These are phyloP conservation scores for Domatiomyces globalis DNA, from an alignment of 2,329 filamentous ascomycete species.

Conservation along the genomic window DNA sequence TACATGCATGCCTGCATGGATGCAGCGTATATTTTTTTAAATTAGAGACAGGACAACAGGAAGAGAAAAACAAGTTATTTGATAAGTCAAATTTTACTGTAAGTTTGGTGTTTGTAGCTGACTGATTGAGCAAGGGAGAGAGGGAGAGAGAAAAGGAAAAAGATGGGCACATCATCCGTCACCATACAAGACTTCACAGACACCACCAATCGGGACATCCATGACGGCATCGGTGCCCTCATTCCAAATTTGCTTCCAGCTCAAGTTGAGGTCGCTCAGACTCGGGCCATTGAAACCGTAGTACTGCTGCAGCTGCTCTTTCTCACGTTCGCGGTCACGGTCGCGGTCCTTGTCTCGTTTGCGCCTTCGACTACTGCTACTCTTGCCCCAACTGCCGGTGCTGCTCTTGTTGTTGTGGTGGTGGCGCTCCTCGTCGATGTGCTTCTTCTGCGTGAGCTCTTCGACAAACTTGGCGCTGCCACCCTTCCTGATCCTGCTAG, in stretches of 20 bases:
- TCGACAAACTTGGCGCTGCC: conserved; percentile 24
- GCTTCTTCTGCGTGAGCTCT: conserved; percentile 13
- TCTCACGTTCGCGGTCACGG: conserved; percentile 6
- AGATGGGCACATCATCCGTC: conserved; percentile 27
- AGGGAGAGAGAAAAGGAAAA: too few species aligned
- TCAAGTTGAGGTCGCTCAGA: conserved; percentile 23
- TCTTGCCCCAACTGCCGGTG: background rate
- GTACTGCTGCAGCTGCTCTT: conserved; percentile 8
- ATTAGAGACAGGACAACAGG: too few species aligned
- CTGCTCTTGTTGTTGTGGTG: background rate
- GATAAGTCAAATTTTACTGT: too few species aligned
- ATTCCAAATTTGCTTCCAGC: conserved; percentile 79
- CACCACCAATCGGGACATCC: conserved; percentile 88
- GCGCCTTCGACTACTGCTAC: background rate
- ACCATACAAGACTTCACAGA: conserved; percentile 88
- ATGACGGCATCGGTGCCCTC: conserved; percentile 92
- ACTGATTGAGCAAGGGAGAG: too few species aligned
- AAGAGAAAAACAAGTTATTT: too few species aligned
- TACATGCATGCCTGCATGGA: too few species aligned
- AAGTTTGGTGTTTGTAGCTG: too few species aligned
- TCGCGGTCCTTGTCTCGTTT: conserved; percentile 19
- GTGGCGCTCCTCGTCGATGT: conserved; percentile 6
- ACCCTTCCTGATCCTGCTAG: conserved; percentile 42
- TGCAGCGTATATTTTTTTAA: too few species aligned
- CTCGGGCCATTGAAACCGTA: background rate